Base-by-base conservation (phyloP, 2,329 filamentous ascomycete genomes). In the Nemania sp. region DNA sequence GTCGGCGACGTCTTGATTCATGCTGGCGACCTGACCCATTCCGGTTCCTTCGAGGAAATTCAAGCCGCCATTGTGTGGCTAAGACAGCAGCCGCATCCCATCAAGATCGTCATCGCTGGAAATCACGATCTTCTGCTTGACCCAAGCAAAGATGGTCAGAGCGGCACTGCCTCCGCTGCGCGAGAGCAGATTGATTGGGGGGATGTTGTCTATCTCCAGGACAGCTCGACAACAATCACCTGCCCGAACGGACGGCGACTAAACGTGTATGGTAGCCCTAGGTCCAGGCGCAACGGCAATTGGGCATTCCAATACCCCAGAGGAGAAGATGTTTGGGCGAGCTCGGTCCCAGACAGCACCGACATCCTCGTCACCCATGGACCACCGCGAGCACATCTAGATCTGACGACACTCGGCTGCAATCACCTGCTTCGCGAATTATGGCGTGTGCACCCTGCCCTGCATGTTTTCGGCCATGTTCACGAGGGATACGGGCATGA, bases 71-170 rank as follows among this genome's bases (percentile, higher is more conserved):
- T 81, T 10, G 55, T 66, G n/a, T 83, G 80, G 81, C 67, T 82
- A 10, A 65, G 67, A 9, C 48, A 66, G 0, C 76, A 77, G 54
- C 71, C 76, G 0, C 79, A 80, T 58, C 46, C 58, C 5, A 65
- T 78, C 68, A 82, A 82, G 65, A 70, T 82, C 43, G 72, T 80
- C 4, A 69, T 82, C 5, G 79, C 75, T 15, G 81, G 80, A 3
- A 83, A 82, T 54, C 80, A 81, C 59, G 79, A 81, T 53, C 54
- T 77, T 5, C 59, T 74, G 1, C 66, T 77, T 0, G 72, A 77
- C 53, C 39, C 60, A 0, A 65, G 62, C 29, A 51, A 60, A 7
- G 59, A 68, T 35, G 72, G 67, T 52, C 57, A 66, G 25, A 39
- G 63, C 49, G 59, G 55, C 32, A 50, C 54, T 9, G 15, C 68